Base-by-base conservation (phyloP, 176 grass and related monocot species). In the Phoenix roebelenii region DNA sequence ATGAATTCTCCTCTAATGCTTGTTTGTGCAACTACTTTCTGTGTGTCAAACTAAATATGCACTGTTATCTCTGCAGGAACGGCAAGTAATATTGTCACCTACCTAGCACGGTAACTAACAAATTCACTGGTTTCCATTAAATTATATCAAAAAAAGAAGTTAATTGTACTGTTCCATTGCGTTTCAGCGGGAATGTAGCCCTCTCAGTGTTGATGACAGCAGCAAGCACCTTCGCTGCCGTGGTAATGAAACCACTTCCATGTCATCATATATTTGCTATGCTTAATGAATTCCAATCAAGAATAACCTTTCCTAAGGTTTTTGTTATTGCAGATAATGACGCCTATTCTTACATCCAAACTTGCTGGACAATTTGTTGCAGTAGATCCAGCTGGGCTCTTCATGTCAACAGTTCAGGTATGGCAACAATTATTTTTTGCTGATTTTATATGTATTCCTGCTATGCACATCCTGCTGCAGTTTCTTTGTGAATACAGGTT, bases 161-260 rank as follows among this genome's bases (percentile, higher is more conserved):
- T 44, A 44, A 44, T 14, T 30, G 12, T 44, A 44, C 14, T 44
- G 35, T 44, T 44, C 2, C 35, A 14, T 74, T 80, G 23, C 64
- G 39, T 71, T 83, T 58, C 72, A 95, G 90, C 69, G 90, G 82
- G 70, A 95, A 89, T 76, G 82, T 95, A 49, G 85, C 90, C 55
- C 90, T 95, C 52, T 95, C 90, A 0, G 90, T 95, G 49, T 74
- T 89, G 72, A 95, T 95, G 90, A 95, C 90, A 23, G 90, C 90
- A 58, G 56, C 66, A 61, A 95, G 90, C 76, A 95, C 90, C 59
- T 81, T 95, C 4, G 80, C 90, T 30, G 74, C 90, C 48, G 83
- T 83, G 65, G 90, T 89, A 89, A 84, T 70, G 52, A 63, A 32
- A 44, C 49, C 25, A 29, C 51, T 56, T 67, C 73, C 19, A 57